Conservation (phyloP, 169 alveolate genomes). For the Miamiensis avidus region DNA sequence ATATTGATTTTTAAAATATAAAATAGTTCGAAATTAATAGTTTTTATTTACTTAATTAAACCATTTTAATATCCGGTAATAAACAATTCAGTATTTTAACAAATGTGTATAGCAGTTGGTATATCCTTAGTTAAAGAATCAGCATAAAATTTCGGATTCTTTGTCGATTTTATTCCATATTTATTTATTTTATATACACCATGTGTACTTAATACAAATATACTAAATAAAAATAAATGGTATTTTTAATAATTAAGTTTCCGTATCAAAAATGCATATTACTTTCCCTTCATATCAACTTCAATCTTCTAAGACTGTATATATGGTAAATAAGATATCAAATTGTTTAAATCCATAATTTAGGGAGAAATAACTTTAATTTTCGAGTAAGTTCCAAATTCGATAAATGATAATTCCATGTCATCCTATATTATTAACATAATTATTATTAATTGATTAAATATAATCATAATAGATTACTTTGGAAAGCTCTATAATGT, state of each 20-base stretch:
- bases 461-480: background rate
- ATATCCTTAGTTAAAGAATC: background rate
- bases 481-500: conserved; percentile 13
- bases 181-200: conserved; percentile 13
- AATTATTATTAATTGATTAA: too few species aligned
- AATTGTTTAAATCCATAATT: background rate
- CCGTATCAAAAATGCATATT: too few species aligned
- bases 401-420: background rate
- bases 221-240: background rate
- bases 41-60: conserved; percentile 11
- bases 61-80: conserved; percentile 30
- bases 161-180: conserved; percentile 1
- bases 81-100: background rate
- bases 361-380: conserved; percentile 6
- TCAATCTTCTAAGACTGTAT: background rate
- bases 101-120: background rate
- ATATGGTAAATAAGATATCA: background rate
- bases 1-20: too few species aligned
- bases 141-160: conserved; percentile 6
- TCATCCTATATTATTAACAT: too few species aligned
- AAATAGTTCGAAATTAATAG: background rate
- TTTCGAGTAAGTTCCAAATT: conserved; percentile 15
- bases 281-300: background rate
- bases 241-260: too few species aligned
- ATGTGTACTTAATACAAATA: conserved; percentile 1